Conservation (phyloP, 139 green algal species). For the Haematococcus sp. region DNA sequence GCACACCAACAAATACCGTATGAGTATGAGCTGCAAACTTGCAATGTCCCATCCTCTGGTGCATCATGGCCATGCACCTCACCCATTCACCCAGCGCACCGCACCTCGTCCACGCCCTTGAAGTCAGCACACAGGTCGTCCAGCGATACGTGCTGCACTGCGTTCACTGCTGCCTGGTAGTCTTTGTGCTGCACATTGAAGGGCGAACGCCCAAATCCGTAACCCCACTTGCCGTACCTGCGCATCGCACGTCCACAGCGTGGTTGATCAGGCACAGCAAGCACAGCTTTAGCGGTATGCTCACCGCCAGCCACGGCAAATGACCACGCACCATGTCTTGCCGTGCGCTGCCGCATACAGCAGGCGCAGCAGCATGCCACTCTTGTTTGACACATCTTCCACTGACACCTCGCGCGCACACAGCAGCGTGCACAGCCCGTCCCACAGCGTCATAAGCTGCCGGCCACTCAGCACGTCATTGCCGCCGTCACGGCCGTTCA, state of each 20-base stretch:
- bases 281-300: too few relatives aligned
- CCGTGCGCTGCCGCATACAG: conserved; percentile 72
- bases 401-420: conserved; percentile 63
- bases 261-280: too few relatives aligned
- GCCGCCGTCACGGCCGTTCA: conserved; percentile 55
- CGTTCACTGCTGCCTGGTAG: conserved; percentile 59
- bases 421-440: conserved; percentile 81
- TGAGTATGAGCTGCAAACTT: not conserved
- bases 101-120: conserved; percentile 23
- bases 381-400: conserved; percentile 94
- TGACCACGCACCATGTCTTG: conserved; percentile 64
- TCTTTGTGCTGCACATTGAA: conserved; percentile 71
- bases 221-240: conserved; percentile 91
- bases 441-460: conserved; percentile 93
- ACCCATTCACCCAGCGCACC: not conserved
- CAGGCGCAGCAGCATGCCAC: conserved; percentile 87
- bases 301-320: not conserved
- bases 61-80: too few relatives aligned
- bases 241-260: too few relatives aligned
- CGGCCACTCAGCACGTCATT: conserved; percentile 38
- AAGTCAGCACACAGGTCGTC: conserved; percentile 57
- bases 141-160: conserved; percentile 42
- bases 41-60: not conserved
- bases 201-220: conserved; percentile 82
- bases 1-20: not conserved